Evolutionary conservation across 768 basidiomycete genomes (phyloP).

Genomic region (Amanita inopinata): DNA sequence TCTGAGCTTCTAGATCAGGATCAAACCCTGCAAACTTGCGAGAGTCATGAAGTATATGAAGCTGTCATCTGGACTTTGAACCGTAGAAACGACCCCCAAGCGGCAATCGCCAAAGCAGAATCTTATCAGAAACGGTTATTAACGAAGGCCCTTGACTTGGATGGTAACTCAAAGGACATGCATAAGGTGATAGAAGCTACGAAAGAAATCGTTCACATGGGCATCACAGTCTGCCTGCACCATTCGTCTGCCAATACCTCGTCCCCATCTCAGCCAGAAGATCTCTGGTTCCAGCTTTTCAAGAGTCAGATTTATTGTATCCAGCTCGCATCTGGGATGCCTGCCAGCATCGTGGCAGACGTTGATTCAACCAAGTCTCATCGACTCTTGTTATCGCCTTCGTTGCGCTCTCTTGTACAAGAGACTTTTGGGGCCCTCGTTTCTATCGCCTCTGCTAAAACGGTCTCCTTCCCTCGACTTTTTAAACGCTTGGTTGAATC

Average conservation of each 20-base stretch:
- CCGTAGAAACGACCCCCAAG: constrained; percentile 47
- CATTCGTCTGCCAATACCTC: constrained; percentile 40
- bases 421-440: constrained; percentile 78
- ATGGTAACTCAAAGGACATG: constrained; percentile 24
- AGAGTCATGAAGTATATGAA: constrained; percentile 54
- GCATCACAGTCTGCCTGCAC: constrained; percentile 60
- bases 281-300: constrained; percentile 85
- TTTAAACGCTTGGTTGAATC: constrained; percentile 89
- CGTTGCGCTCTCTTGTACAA: constrained; percentile 70
- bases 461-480: constrained; percentile 82
- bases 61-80: constrained; percentile 79
- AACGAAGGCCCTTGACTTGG: constrained; percentile 28
- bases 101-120: constrained; percentile 61
- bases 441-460: constrained; percentile 68
- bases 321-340: constrained; percentile 49
- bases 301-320: constrained; percentile 74
- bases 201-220: constrained; percentile 47
- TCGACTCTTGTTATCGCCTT: constrained; percentile 28
- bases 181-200: constrained; percentile 37
- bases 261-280: constrained; percentile 48
- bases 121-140: constrained; percentile 44
- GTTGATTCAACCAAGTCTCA: constrained; percentile 7
- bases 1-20: constrained; percentile 44
- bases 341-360: constrained; percentile 10
- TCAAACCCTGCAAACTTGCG: constrained; percentile 52